These are phyloP conservation scores for Penicillium psychrosexuale DNA, from an alignment of 2,329 filamentous ascomycete genomes.

Conservation along the genomic window DNA sequence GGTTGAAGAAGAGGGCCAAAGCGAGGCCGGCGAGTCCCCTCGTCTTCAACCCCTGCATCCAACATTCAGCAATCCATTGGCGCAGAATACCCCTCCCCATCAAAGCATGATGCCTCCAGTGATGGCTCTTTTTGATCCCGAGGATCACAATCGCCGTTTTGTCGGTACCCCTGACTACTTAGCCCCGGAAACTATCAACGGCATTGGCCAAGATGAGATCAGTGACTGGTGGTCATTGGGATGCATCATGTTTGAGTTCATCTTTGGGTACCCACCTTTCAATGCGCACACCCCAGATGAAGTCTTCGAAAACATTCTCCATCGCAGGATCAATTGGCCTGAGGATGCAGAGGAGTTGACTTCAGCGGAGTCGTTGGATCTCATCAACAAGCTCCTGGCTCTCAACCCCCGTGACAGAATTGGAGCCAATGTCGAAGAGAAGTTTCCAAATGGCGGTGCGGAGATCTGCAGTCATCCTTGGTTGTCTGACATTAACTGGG, in stretches of 20 bases:
- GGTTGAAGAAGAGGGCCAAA: conserved; percentile 72
- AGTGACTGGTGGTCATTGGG: conserved; percentile 99
- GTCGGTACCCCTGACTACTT: conserved; percentile 97
- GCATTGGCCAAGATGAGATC: conserved; percentile 91
- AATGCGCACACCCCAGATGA: conserved; percentile 85
- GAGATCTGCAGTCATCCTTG: conserved; percentile 88
- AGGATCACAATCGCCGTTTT: conserved; percentile 88
- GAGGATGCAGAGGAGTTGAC: conserved; percentile 74
- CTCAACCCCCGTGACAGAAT: conserved; percentile 77
- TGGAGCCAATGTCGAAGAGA: conserved; percentile 81
- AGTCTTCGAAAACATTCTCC: conserved; percentile 94
- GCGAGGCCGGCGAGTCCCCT: conserved; percentile 70
- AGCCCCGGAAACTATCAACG: conserved; percentile 93
- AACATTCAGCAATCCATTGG: conserved; percentile 50
- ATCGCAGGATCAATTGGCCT: conserved; percentile 88
- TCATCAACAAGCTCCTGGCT: conserved; percentile 90
- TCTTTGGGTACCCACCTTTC: conserved; percentile 91
- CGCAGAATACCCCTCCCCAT: conserved; percentile 48
- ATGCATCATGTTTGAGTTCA: conserved; percentile 94
- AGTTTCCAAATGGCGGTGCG: conserved; percentile 76
- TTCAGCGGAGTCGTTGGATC: conserved; percentile 83
- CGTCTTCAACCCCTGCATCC: conserved; percentile 68
- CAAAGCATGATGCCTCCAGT: conserved; percentile 84
- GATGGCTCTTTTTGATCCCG: conserved; percentile 89
- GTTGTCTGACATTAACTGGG: conserved; percentile 87